These are phyloP conservation scores for Mycosarcoma mackinlayi DNA, from an alignment of 1,284 basidiomycete genomes.

Conservation along the genomic window DNA sequence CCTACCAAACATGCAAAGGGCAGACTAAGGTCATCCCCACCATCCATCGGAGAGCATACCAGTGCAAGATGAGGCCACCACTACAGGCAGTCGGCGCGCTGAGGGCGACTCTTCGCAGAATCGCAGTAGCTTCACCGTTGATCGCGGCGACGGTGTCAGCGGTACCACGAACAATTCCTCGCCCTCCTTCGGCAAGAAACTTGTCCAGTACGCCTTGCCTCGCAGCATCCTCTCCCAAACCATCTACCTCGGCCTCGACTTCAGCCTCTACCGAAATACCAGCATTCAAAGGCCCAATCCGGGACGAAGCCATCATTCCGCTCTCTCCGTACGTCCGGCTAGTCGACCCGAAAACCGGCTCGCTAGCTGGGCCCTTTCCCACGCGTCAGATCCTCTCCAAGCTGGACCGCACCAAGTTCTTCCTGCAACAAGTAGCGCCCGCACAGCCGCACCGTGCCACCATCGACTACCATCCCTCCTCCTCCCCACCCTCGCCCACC, in stretches of 20 bases:
- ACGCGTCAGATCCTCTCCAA: constrained; percentile 48
- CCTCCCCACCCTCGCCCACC: neutral
- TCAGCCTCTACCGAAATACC: neutral
- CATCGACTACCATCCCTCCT: constrained; percentile 13
- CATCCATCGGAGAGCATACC: neutral
- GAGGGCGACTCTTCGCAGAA: neutral
- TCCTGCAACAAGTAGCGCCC: constrained; percentile 55
- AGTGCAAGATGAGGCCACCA: constrained; percentile 14
- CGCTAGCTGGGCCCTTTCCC: constrained; percentile 50
- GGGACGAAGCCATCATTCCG: constrained; percentile 44
- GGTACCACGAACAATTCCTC: neutral
- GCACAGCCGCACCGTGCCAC: constrained; percentile 19
- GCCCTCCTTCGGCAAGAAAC: no score
- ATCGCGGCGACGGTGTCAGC: neutral
- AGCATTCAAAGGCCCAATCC: constrained; percentile 13
- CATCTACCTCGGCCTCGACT: constrained; percentile 2
- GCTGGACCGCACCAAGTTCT: constrained; percentile 54
- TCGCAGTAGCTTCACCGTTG: neutral
- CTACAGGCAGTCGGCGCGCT: neutral
- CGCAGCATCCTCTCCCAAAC: neutral
- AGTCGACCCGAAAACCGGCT: constrained; percentile 57
- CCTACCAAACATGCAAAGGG: neutral
- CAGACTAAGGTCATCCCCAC: no score
- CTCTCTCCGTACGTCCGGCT: constrained; percentile 40
- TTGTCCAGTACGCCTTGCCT: neutral